Percentiles rank a stretch among this genome's conserved stretches.
Conservation (phyloP, 441 rosid genomes). For the Gossypium gossypioides region DNA sequence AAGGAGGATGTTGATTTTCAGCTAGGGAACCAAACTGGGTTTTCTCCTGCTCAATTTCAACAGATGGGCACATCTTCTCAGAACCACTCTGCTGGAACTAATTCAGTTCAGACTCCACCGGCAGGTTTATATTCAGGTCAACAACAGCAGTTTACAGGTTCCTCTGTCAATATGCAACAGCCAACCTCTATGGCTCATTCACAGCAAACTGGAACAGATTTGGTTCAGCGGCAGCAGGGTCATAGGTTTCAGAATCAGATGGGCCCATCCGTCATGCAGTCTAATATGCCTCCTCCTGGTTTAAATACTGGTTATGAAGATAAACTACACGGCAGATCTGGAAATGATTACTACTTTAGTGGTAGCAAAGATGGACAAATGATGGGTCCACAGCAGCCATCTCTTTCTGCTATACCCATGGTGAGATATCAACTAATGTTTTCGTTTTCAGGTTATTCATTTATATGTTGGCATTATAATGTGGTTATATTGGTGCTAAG, state of each 20-base stretch:
- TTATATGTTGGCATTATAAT: neutral
- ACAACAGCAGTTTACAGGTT: constrained; percentile 47
- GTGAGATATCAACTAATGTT: constrained; percentile 38
- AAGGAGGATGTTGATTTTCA: constrained; percentile 55
- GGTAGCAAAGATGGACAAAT: constrained; percentile 46
- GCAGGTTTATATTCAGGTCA: constrained; percentile 37
- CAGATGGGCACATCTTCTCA: constrained; percentile 40
- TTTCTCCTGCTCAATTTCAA: constrained; percentile 55
- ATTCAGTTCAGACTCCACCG: constrained; percentile 31
- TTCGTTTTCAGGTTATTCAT: neutral
- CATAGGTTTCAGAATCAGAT: constrained; percentile 50
- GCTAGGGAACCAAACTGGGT: constrained; percentile 41
- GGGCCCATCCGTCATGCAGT: constrained; percentile 35
- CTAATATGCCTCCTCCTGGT: constrained; percentile 39
- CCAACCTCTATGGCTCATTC: constrained; percentile 32
- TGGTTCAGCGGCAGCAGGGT: constrained; percentile 47
- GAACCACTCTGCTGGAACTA: constrained; percentile 37
- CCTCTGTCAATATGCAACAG: constrained; percentile 41
- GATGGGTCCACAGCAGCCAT: constrained; percentile 46
- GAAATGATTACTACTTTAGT: constrained; percentile 42
- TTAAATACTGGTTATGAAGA: constrained; percentile 40
- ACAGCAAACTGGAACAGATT: constrained; percentile 47
- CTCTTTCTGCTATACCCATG: constrained; percentile 44
- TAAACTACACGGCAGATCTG: constrained; percentile 42
- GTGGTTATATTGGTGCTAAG: neutral